Conservation (phyloP, 2,329 filamentous ascomycete species). For the Diaporthe vaccinii region DNA sequence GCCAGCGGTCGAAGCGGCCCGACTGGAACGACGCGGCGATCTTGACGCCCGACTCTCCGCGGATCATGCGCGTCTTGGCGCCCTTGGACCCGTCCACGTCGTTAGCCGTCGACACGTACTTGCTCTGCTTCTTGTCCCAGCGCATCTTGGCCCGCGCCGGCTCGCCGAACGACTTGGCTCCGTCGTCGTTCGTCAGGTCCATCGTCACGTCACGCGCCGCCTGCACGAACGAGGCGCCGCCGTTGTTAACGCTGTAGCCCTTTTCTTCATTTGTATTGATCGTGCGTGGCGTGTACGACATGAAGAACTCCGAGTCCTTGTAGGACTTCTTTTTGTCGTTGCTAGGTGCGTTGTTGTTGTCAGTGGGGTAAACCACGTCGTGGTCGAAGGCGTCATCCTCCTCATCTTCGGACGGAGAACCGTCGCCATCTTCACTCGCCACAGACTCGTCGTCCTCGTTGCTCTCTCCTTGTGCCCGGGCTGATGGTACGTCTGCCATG, state of each 20-base stretch:
- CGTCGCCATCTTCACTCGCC: conserved; percentile 52
- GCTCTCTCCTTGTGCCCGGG: conserved; percentile 43
- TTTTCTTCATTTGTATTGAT: conserved; percentile 88
- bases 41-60: conserved; percentile 93
- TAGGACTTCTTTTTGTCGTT: conserved; percentile 60
- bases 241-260: conserved; percentile 92
- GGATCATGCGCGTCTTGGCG: conserved; percentile 72
- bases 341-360: conserved; percentile 48
- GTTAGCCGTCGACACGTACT: conserved; percentile 92
- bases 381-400: conserved; percentile 71
- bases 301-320: conserved; percentile 93
- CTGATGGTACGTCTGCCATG: conserved; percentile 49
- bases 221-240: conserved; percentile 82
- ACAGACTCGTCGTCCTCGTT: conserved; percentile 52
- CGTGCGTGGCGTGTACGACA: conserved; percentile 91
- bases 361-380: conserved; percentile 67
- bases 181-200: conserved; percentile 93
- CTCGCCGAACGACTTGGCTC: conserved; percentile 82
- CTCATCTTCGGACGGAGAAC: conserved; percentile 65
- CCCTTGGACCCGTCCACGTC: conserved; percentile 91
- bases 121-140: conserved; percentile 97
- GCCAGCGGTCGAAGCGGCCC: conserved; percentile 94
- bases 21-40: conserved; percentile 94
- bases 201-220: conserved; percentile 90
- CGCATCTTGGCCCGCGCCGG: conserved; percentile 83